phyloP scores from a whole-genome alignment of 768 basidiomycete genomes.

The Leccinum subtestaceum region DNA sequence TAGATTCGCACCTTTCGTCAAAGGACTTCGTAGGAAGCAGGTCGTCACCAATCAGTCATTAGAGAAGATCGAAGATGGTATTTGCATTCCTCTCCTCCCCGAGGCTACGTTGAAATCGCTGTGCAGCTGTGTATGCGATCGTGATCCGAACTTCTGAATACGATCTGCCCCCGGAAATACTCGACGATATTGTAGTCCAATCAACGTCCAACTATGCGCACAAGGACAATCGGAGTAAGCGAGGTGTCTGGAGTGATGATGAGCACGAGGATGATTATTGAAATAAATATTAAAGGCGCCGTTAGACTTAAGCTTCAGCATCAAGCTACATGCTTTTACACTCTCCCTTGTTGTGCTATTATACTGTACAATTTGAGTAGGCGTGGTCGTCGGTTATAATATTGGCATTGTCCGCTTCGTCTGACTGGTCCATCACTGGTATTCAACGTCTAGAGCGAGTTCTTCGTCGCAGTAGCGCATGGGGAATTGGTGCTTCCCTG shows the following conservation, averaged over 20 bases:
- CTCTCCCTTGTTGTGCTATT: not conserved
- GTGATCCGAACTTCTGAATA: conserved; percentile 72
- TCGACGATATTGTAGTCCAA: conserved; percentile 65
- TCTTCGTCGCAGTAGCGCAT: conserved; percentile 13
- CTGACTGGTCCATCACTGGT: not conserved
- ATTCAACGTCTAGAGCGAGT: conserved; percentile 16
- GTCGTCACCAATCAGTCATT: conserved; percentile 82
- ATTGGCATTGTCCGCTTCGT: not conserved
- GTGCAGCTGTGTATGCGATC: conserved; percentile 68
- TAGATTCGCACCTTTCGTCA: conserved; percentile 63
- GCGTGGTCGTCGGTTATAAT: not conserved
- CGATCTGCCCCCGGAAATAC: conserved; percentile 61
- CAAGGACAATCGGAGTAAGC: conserved; percentile 19
- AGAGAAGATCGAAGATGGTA: conserved; percentile 93
- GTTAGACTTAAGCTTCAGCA: not conserved
- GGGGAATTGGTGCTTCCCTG: conserved; percentile 1
- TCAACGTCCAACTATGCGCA: conserved; percentile 37
- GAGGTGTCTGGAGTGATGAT: conserved; percentile 24
- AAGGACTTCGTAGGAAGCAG: conserved; percentile 84
- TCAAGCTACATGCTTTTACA: not conserved
- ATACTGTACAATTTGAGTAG: conserved; percentile 4
- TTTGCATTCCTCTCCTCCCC: not conserved
- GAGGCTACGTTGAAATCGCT: conserved; percentile 5
- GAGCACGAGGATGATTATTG: conserved; percentile 26
- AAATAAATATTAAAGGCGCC: not conserved